phyloP scores from a whole-genome alignment of 148 eudicot species.

The Spergularia marina region DNA sequence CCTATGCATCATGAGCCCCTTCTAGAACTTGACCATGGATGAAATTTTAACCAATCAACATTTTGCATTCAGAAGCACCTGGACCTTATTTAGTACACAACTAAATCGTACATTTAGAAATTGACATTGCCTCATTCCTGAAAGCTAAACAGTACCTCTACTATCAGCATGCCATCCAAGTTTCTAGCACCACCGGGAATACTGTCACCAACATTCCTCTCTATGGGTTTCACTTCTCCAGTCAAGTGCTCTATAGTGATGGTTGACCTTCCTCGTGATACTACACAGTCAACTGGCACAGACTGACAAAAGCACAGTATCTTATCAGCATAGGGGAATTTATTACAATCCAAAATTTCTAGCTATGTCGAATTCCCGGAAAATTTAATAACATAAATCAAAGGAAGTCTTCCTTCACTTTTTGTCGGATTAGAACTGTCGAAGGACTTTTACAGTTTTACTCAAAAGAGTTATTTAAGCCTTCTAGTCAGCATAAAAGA shows the following conservation, averaged over 20 bases:
- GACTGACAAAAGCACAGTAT: slow-evolving; percentile 50
- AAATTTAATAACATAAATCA: neutral
- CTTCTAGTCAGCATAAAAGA: neutral
- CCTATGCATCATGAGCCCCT: too few relatives aligned
- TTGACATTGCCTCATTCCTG: neutral
- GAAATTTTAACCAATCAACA: too few relatives aligned
- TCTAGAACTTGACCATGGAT: too few relatives aligned
- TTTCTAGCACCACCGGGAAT: slow-evolving; percentile 99
- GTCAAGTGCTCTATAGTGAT: slow-evolving; percentile 96
- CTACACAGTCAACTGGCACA: slow-evolving; percentile 97
- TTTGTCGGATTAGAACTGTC: too few relatives aligned
- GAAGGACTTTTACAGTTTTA: too few relatives aligned
- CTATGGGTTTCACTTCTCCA: slow-evolving; percentile 92
- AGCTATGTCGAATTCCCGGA: neutral
- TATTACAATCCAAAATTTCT: neutral
- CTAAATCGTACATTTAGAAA: neutral
- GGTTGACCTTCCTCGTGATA: slow-evolving; percentile 87
- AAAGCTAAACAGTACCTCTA: slow-evolving; percentile 51
- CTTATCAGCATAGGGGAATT: slow-evolving; percentile 15
- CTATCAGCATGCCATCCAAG: slow-evolving; percentile 95
- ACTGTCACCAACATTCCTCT: slow-evolving; percentile 64
- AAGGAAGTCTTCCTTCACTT: too few relatives aligned
- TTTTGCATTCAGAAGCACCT: too few relatives aligned
- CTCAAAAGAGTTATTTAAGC: neutral
- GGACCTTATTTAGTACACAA: too few relatives aligned